These are phyloP conservation scores for Ramichloridium luteum DNA, from an alignment of 2,329 filamentous ascomycete species.

Conservation along the genomic window DNA sequence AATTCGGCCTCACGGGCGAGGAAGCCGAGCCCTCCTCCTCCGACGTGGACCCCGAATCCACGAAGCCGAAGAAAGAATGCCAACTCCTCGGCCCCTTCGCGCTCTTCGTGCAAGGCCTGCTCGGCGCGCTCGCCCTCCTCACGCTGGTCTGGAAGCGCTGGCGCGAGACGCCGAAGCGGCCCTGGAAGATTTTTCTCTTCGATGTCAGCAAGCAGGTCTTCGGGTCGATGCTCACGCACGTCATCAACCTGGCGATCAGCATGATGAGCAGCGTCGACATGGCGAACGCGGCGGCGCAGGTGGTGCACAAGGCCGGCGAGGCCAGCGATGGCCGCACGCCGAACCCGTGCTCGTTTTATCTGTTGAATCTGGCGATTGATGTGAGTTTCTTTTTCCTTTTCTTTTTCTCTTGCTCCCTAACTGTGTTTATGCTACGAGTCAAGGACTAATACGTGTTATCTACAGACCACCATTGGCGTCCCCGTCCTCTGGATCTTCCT, in stretches of 20 bases:
- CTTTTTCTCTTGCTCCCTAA: constrained; percentile 1
- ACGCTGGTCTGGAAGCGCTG: constrained; percentile 89
- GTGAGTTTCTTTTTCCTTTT: constrained; percentile 44
- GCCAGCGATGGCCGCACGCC: constrained; percentile 50
- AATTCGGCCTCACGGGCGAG: not conserved
- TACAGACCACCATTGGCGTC: constrained; percentile 84
- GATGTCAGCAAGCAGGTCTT: constrained; percentile 96
- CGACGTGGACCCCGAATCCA: not conserved
- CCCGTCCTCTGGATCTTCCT: constrained; percentile 86
- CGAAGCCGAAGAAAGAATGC: constrained; percentile 55
- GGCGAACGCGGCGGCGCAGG: constrained; percentile 36
- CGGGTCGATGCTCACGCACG: constrained; percentile 78
- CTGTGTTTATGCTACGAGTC: not conserved
- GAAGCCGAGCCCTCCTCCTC: constrained; percentile 2
- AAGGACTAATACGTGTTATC: not conserved
- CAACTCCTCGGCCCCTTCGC: constrained; percentile 82
- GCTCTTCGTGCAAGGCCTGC: constrained; percentile 73
- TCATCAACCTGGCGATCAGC: constrained; percentile 90
- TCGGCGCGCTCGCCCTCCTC: constrained; percentile 70
- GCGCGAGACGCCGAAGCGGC: constrained; percentile 81
- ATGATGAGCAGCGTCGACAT: constrained; percentile 87
- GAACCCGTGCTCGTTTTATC: constrained; percentile 93
- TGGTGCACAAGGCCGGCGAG: constrained; percentile 5
- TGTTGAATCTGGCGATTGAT: constrained; percentile 89
- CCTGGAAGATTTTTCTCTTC: constrained; percentile 94